Conservation (phyloP, 2,329 filamentous ascomycete genomes). For the Ambrosiella xylebori region DNA sequence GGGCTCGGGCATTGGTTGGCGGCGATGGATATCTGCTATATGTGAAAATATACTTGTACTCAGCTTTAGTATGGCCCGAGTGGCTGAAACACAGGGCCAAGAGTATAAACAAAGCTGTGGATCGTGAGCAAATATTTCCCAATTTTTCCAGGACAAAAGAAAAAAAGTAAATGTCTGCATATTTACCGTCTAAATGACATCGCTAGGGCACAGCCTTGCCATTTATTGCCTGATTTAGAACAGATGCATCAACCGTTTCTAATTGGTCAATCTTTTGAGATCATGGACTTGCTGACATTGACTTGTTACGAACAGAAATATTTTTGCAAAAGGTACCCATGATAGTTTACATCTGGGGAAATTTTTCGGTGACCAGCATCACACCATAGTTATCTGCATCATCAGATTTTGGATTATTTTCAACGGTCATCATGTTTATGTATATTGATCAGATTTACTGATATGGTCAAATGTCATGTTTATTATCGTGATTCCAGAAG, state of each 20-base stretch:
- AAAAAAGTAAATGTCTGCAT: neutral
- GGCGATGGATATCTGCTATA: too few relatives aligned
- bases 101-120: neutral
- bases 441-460: too few relatives aligned
- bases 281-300: neutral
- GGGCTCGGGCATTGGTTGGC: too few relatives aligned
- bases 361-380: too few relatives aligned
- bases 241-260: neutral
- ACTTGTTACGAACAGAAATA: neutral
- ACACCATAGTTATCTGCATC: too few relatives aligned
- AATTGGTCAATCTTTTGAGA: neutral
- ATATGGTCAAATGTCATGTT: too few relatives aligned
- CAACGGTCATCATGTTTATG: too few relatives aligned
- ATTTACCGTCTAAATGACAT: neutral
- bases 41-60: neutral
- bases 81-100: too few relatives aligned
- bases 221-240: neutral
- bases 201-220: neutral
- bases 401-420: too few relatives aligned
- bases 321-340: neutral
- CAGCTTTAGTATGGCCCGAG: too few relatives aligned
- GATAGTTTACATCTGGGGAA: neutral
- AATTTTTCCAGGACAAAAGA: neutral
- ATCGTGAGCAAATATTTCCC: neutral
- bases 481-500: too few relatives aligned